Conservation (phyloP, 2,329 filamentous ascomycete species). For the Chlorencoelia australis region DNA sequence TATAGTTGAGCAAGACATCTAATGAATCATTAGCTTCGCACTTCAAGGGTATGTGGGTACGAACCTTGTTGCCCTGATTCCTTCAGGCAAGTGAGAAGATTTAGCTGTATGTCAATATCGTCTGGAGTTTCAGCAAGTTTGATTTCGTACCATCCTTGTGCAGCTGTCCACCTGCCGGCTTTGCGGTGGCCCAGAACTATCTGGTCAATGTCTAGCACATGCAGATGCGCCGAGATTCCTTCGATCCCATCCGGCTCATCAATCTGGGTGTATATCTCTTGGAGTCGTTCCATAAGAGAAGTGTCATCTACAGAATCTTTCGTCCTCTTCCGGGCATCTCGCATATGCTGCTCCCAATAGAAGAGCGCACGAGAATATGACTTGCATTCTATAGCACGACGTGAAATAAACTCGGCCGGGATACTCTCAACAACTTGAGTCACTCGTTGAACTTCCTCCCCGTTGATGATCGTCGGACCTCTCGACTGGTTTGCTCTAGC, state of each 20-base stretch:
- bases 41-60: conserved; percentile 15
- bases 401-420: conserved; percentile 64
- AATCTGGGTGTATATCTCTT: conserved; percentile 93
- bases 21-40: conserved; percentile 6
- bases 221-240: conserved; percentile 80
- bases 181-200: conserved; percentile 90
- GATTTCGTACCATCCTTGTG: conserved; percentile 96
- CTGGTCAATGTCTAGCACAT: conserved; percentile 82
- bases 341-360: conserved; percentile 86
- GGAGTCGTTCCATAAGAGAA: conserved; percentile 64
- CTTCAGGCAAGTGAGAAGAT: conserved; percentile 78
- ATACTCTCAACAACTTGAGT: conserved; percentile 62
- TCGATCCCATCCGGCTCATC: conserved; percentile 96
- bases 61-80: conserved; percentile 91
- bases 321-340: conserved; percentile 31
- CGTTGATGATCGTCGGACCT: conserved; percentile 28
- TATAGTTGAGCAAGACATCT: conserved; percentile 81
- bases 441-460: conserved; percentile 46
- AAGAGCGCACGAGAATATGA: conserved; percentile 89
- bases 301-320: conserved; percentile 36
- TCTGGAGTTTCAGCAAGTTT: conserved; percentile 70
- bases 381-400: conserved; percentile 83
- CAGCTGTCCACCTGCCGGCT: conserved; percentile 85
- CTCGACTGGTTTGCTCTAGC: conserved; percentile 11
- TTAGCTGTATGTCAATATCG: conserved; percentile 67